Conservation (phyloP, 768 basidiomycete species). For the Obba rivulosa region DNA sequence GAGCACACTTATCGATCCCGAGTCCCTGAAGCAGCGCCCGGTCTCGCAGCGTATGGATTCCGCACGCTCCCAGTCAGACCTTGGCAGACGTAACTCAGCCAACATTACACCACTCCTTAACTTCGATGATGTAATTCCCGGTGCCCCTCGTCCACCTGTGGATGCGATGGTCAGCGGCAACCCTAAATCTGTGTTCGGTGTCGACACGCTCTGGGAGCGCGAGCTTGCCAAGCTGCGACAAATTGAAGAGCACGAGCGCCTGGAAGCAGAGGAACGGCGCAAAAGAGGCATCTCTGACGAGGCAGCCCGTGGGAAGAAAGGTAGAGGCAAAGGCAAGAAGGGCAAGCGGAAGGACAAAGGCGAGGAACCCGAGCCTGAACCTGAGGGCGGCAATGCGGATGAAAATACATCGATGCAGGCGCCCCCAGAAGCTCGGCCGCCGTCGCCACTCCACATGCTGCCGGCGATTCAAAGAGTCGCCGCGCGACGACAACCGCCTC, state of each 20-base stretch:
- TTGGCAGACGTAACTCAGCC: constrained; percentile 44
- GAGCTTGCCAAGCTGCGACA: constrained; percentile 78
- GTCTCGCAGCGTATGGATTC: constrained; percentile 39
- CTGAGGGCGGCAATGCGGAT: neutral
- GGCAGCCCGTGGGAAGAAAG: constrained; percentile 32
- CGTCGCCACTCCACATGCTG: constrained; percentile 22
- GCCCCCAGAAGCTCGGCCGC: constrained; percentile 4
- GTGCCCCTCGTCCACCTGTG: constrained; percentile 19
- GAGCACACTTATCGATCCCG: constrained; percentile 73
- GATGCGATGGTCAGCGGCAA: constrained; percentile 19
- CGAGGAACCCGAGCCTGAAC: neutral
- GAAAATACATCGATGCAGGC: neutral
- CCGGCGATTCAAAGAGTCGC: constrained; percentile 32
- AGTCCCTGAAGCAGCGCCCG: constrained; percentile 48
- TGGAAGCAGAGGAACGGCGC: constrained; percentile 47
- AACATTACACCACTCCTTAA: constrained; percentile 62
- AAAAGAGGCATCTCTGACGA: constrained; percentile 42
- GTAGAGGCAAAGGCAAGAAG: constrained; percentile 39
- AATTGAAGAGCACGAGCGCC: constrained; percentile 66
- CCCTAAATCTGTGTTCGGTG: constrained; percentile 84
- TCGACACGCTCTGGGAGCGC: constrained; percentile 88
- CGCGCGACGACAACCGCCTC: constrained; percentile 24
- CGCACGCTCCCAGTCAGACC: constrained; percentile 34
- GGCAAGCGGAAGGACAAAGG: constrained; percentile 20
- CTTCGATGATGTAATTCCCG: constrained; percentile 47